Evolutionary conservation across 805 yeast species (phyloP).

Genomic region (Debaryomyces castellii): DNA sequence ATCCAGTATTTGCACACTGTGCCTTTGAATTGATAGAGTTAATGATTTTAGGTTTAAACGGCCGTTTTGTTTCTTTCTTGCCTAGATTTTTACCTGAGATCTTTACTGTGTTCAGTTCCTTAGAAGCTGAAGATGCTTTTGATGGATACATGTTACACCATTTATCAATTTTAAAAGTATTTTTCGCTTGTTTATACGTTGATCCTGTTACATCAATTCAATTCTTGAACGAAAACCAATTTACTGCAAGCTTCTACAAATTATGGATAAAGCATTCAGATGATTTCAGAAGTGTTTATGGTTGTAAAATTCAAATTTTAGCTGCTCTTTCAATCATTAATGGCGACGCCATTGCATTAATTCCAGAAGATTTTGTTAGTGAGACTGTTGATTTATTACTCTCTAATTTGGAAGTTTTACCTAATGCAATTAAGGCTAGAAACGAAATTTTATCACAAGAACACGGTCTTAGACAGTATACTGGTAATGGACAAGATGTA

Average conservation of each 20-base stretch:
- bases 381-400: constrained; percentile 42
- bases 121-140: constrained; percentile 39
- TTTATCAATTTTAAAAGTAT: constrained; percentile 41
- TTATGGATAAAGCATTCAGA: constrained; percentile 50
- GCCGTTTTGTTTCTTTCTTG: constrained; percentile 30
- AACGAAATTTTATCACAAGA: constrained; percentile 44
- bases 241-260: constrained; percentile 38
- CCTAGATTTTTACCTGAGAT: constrained; percentile 34
- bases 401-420: constrained; percentile 43
- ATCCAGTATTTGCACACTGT: constrained; percentile 39
- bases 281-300: constrained; percentile 53
- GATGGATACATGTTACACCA: constrained; percentile 46
- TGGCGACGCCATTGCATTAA: constrained; percentile 23
- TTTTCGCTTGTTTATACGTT: constrained; percentile 40
- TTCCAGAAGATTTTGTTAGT: constrained; percentile 34
- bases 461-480: constrained; percentile 27
- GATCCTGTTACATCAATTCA: constrained; percentile 38
- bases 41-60: constrained; percentile 29
- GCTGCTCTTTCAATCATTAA: constrained; percentile 42
- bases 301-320: constrained; percentile 52
- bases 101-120: constrained; percentile 30
- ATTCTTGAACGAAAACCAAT: constrained; percentile 36
- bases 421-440: constrained; percentile 48
- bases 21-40: constrained; percentile 41
- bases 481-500: constrained; percentile 17